Evolutionary conservation across 2,329 filamentous ascomycete genomes (phyloP).

Genomic region (Exserohilum turcica): DNA sequence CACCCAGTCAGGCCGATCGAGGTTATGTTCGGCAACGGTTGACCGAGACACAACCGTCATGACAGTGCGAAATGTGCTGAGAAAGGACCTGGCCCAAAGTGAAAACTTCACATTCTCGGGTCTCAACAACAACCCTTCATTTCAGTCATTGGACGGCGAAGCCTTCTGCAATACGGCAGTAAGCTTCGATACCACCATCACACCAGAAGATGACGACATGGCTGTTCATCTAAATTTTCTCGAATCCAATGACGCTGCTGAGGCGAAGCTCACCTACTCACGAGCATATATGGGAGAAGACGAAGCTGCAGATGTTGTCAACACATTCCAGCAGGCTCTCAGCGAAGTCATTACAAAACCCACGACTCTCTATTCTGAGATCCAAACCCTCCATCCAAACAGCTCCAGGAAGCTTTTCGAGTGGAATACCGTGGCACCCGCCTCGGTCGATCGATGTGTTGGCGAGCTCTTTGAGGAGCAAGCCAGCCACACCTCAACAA

Average conservation of each 20-base stretch:
- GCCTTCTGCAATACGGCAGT: not conserved
- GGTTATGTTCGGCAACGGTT: not conserved
- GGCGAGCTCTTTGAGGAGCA: not conserved
- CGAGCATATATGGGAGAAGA: not conserved
- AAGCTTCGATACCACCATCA: not conserved
- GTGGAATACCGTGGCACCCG: not conserved
- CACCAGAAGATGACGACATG: not conserved
- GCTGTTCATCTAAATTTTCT: not conserved
- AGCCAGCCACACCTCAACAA: not conserved
- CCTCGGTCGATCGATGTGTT: constrained; percentile 1
- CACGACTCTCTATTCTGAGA: not conserved
- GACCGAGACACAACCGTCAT: not conserved
- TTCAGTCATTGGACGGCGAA: not conserved
- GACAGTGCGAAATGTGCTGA: not conserved
- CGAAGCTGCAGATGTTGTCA: not conserved
- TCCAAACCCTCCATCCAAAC: not conserved
- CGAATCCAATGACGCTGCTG: not conserved
- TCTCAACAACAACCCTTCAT: too few species aligned
- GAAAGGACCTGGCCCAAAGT: too few species aligned
- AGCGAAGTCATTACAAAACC: not conserved
- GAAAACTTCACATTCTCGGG: too few species aligned
- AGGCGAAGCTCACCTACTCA: not conserved
- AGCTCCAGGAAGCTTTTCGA: not conserved
- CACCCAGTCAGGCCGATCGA: not conserved
- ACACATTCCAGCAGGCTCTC: not conserved